These are phyloP conservation scores for Protea cynaroides DNA, from an alignment of 164 flowering plant genomes.

Conservation along the genomic window DNA sequence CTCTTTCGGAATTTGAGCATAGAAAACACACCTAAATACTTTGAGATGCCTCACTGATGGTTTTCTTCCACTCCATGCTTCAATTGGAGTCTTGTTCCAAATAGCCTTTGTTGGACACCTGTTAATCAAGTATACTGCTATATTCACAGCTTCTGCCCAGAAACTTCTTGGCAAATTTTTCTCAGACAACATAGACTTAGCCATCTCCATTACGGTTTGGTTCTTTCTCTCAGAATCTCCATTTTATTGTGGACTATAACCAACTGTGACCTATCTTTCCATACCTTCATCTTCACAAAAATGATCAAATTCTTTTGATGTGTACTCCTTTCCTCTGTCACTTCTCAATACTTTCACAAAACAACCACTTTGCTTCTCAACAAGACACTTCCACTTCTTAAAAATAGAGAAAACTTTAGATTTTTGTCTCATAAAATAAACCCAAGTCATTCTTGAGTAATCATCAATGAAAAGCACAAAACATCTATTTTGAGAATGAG, in stretches of 20 bases:
- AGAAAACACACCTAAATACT: slow-evolving; percentile 8
- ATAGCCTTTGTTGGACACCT: slow-evolving; percentile 13
- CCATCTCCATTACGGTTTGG: too few relatives aligned
- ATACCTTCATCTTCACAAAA: too few relatives aligned
- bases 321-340: neutral
- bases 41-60: neutral
- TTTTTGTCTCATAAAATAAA: slow-evolving; percentile 5
- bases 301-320: neutral
- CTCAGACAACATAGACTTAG: neutral
- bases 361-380: too few relatives aligned
- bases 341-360: too few relatives aligned
- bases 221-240: too few relatives aligned
- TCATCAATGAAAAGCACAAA: slow-evolving; percentile 10
- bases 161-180: neutral
- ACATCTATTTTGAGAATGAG: neutral
- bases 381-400: too few relatives aligned
- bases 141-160: slow-evolving; percentile 2
- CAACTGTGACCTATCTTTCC: too few relatives aligned
- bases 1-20: neutral
- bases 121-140: slow-evolving; percentile 4
- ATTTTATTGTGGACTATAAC: too few relatives aligned
- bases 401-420: neutral
- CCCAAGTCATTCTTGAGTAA: slow-evolving; percentile 10
- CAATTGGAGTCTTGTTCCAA: slow-evolving; percentile 1
- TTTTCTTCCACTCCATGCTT: slow-evolving; percentile 14